Conservation (phyloP, 345 rosid genomes). For the Raphanus raphanistrum region DNA sequence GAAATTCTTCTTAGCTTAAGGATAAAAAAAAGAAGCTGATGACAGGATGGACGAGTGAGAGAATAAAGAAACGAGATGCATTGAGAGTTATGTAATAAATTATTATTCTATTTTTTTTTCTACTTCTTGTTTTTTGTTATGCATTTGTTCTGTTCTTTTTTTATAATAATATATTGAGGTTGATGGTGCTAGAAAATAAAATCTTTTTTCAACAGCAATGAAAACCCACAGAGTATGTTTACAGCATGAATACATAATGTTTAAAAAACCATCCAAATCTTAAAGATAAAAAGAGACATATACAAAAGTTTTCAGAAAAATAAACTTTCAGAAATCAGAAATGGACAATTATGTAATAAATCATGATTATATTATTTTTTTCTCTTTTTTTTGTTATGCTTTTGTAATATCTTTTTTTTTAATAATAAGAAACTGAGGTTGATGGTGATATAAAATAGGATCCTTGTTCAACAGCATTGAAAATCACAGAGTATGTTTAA, state of each 20-base stretch:
- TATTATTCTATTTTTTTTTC: not conserved
- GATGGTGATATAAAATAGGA: not conserved
- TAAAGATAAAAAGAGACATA: not conserved
- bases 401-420: not conserved
- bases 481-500: not conserved
- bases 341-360: not conserved
- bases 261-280: not conserved
- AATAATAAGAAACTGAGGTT: not conserved
- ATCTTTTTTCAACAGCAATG: not conserved
- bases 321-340: too few relatives aligned
- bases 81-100: not conserved
- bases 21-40: not conserved
- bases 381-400: not conserved
- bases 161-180: not conserved
- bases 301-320: too few relatives aligned
- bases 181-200: not conserved
- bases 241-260: not conserved
- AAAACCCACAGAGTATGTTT: not conserved
- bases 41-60: not conserved
- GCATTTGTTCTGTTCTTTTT: not conserved
- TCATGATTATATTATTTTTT: not conserved
- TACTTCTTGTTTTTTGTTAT: not conserved
- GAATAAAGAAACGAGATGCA: not conserved
- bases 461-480: not conserved
- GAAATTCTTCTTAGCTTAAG: not conserved